Base-by-base conservation (phyloP, 352 stramenopile genomes). In the Blastocystis hominis region DNA sequence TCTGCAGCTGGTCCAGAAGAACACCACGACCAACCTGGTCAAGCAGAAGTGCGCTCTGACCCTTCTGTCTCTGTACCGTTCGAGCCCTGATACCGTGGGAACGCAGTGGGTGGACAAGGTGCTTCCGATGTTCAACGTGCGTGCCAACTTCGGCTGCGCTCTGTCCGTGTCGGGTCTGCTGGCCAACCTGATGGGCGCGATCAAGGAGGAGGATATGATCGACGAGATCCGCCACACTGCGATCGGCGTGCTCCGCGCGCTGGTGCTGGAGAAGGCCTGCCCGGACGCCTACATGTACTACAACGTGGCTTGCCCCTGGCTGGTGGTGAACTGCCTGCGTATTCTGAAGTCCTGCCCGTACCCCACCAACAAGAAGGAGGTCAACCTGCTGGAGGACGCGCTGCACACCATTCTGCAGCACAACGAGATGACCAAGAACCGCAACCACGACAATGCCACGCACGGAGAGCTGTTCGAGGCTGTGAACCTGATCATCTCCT, bases 11-110 rank as follows among this genome's bases (percentile, higher is more conserved):
- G 91, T 98, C 75, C 93, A 96, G 77, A 95, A 93, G 54, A 94
- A 94, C 44, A 92, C 91, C 46, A 96, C 94, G 61, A 96, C 95
- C 66, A 92, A 94, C 0, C 92, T 95, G 62, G 95, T 98, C 20
- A 95, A 96, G 80, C 98, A 98, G 92, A 98, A 98, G 91, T 95
- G 95, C 0, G 95, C 95, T 40, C 89, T 98, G 30, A 98, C 95
- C 90, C 90, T 97, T 7, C 91, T 97, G 24, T 92, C 95, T 54
- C 92, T 98, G 55, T 93, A 97, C 72, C 91, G 94, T 59, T 94
- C 94, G 0, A 96, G 94, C 90, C 94, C 94, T 2, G 95, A 97
- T 89, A 91, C 97, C 64, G 92, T 98, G 34, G 91, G 92, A 10
- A 90, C 95, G 56, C 88, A 78, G n/a, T 89, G 88, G 78, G 30